Percentiles rank a stretch among this genome's conserved stretches.
Evolutionary conservation across 1,284 basidiomycete species (phyloP).

Genomic region (Leccinum huronense): DNA sequence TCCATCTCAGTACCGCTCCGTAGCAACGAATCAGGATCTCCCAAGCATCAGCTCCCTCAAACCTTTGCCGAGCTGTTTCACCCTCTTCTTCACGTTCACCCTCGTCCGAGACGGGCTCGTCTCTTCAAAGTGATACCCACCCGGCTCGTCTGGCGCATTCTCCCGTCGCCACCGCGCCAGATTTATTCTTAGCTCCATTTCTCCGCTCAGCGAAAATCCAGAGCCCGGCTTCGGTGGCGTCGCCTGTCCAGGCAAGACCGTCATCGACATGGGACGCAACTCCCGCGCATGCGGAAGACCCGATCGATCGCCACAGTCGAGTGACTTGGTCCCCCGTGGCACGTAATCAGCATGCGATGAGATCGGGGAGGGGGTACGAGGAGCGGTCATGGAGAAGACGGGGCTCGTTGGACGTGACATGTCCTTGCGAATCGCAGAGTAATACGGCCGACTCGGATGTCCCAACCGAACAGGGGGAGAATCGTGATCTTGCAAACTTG

Average conservation of each 20-base stretch:
- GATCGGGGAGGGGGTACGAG: constrained; percentile 29
- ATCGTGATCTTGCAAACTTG: constrained; percentile 24
- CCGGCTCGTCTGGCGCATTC: constrained; percentile 27
- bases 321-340: constrained; percentile 32
- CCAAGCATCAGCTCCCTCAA: constrained; percentile 42
- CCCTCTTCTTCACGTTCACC: constrained; percentile 33
- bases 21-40: constrained; percentile 15
- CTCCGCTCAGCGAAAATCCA: constrained; percentile 58
- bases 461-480: constrained; percentile 44
- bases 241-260: constrained; percentile 24
- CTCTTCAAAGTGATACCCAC: constrained; percentile 34
- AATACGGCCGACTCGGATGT: constrained; percentile 56
- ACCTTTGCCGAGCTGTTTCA: constrained; percentile 45
- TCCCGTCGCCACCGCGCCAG: constrained; percentile 45
- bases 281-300: constrained; percentile 19
- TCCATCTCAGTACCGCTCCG: neutral
- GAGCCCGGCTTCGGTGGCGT: constrained; percentile 22
- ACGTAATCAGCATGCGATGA: constrained; percentile 29
- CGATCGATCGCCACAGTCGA: constrained; percentile 33
- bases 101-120: constrained; percentile 24
- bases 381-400: constrained; percentile 24
- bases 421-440: constrained; percentile 60
- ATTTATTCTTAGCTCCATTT: constrained; percentile 57
- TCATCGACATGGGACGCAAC: constrained; percentile 37
- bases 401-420: constrained; percentile 46